These are phyloP conservation scores for Cladosporium sp. DNA, from an alignment of 2,329 filamentous ascomycete genomes.

Conservation along the genomic window DNA sequence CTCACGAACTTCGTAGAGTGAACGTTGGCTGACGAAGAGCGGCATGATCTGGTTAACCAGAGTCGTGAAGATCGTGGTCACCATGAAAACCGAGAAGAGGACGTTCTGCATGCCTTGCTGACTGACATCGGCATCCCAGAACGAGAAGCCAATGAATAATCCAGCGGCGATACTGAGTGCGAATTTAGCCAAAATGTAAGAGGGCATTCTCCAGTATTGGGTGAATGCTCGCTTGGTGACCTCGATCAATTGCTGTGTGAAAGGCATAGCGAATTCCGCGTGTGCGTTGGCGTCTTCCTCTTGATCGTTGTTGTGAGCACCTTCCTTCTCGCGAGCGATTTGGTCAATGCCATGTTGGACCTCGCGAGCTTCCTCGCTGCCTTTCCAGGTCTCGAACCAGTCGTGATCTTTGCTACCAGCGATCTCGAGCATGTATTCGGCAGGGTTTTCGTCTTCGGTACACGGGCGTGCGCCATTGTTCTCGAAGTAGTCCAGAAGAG, in stretches of 20 bases:
- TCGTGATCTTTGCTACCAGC: conserved; percentile 36
- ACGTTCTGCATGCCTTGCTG: conserved; percentile 43
- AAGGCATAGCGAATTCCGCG: conserved; percentile 43
- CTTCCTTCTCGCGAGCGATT: conserved; percentile 35
- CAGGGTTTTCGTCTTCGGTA: conserved; percentile 57
- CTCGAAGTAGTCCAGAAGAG: conserved; percentile 58
- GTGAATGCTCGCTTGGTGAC: conserved; percentile 42
- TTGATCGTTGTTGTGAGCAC: conserved; percentile 15
- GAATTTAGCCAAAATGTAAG: conserved; percentile 55
- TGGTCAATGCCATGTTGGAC: conserved; percentile 38
- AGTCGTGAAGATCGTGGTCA: conserved; percentile 38
- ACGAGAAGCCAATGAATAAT: conserved; percentile 46
- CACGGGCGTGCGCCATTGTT: conserved; percentile 22
- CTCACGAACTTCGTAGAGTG: conserved; percentile 58
- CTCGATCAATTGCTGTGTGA: conserved; percentile 32
- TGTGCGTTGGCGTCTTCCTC: conserved; percentile 33
- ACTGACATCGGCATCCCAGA: conserved; percentile 35
- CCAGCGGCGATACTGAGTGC: conserved; percentile 48
- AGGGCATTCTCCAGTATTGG: conserved; percentile 44
- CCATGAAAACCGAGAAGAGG: conserved; percentile 50
- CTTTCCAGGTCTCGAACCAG: conserved; percentile 40
- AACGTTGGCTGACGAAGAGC: conserved; percentile 55
- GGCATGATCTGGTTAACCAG: conserved; percentile 58
- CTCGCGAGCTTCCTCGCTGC: conserved; percentile 25
- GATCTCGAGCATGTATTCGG: conserved; percentile 68